Conservation (phyloP, 371 early-diverging fungal species). For the Funneliformis caledonium region DNA sequence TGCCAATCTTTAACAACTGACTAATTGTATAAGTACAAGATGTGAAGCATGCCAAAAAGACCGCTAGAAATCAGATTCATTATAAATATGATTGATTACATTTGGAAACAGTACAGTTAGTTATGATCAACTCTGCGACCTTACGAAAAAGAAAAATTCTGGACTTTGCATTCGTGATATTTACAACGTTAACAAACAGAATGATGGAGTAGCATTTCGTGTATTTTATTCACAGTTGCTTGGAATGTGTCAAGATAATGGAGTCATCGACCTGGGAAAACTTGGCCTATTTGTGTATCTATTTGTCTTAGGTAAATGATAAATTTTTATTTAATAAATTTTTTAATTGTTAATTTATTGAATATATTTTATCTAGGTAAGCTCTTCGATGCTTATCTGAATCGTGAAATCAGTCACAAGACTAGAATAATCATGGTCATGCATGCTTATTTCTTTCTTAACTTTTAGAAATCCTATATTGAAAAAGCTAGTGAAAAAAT, state of each 20-base stretch:
- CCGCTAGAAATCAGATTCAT: neutral
- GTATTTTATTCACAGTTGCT: neutral
- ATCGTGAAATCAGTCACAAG: neutral
- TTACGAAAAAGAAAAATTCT: neutral
- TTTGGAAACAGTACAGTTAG: neutral
- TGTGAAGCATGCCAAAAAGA: neutral
- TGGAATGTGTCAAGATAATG: too few species aligned
- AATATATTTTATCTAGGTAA: neutral
- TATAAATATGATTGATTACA: neutral
- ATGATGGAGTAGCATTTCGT: neutral
- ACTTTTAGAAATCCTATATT: neutral
- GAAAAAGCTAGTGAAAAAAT: neutral
- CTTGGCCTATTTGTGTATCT: neutral
- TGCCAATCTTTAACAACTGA: neutral
- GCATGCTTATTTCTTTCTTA: neutral
- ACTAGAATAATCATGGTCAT: neutral
- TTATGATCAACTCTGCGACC: neutral
- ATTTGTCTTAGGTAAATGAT: neutral
- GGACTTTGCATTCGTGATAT: neutral
- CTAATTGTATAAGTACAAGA: neutral
- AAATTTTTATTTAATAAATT: neutral
- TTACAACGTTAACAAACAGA: neutral
- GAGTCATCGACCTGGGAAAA: too few species aligned
- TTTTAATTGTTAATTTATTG: too few species aligned
- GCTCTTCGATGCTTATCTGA: neutral